Evolutionary conservation across 2,329 filamentous ascomycete genomes (phyloP), one percentile per base, ranked within the genome.

Genomic region (Neonectria punicea): DNA sequence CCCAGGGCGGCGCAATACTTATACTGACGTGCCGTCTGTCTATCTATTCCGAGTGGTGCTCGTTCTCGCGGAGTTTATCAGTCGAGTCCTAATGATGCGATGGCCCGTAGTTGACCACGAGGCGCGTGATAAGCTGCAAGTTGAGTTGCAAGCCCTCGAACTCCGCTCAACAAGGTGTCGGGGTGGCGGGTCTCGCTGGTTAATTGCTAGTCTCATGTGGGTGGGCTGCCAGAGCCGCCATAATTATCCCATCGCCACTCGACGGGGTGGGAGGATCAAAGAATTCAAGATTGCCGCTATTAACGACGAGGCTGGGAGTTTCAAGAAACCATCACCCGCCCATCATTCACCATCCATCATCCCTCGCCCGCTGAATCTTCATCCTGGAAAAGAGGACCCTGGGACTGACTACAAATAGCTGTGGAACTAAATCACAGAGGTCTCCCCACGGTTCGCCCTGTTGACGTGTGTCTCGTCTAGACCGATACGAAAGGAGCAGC

Each of bases 271-370:
- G 32, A 41, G 62, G 18, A 69, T 64, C 51, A 57, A 57, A 61
- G 66, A 65, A 69, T 64, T 47, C 54, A 57, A 61, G 66, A 65
- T 69, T 39, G 47, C 16, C 57, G 39, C 30, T 55, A 41, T 67
- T 70, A 54, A 69, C 53, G 63, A 58, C 4, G 43, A 61, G 46
- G 25, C 44, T 18, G 30, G 32, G 49, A 10, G 9, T 32, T 7
- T 51, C n/a, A 18, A 34, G 10, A 13, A 55, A 14, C 39, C 25
- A 44, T 25, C 36, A 44, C 30, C 34, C 22, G 10, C 10, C 8
- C 30, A 30, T 30, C 30, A 10, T 30, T 53, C 41, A 41, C 20
- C 20, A 36, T 58, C 16, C 44, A 14, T 13, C n/a, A 44, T 28
- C 22, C 28, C 16, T 49, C 46, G 11, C 46, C 46, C 25, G n/a